Evolutionary conservation across 2,329 filamentous ascomycete species (phyloP), one percentile per base, ranked within the genome.

Genomic region (Pseudocercospora vitis): DNA sequence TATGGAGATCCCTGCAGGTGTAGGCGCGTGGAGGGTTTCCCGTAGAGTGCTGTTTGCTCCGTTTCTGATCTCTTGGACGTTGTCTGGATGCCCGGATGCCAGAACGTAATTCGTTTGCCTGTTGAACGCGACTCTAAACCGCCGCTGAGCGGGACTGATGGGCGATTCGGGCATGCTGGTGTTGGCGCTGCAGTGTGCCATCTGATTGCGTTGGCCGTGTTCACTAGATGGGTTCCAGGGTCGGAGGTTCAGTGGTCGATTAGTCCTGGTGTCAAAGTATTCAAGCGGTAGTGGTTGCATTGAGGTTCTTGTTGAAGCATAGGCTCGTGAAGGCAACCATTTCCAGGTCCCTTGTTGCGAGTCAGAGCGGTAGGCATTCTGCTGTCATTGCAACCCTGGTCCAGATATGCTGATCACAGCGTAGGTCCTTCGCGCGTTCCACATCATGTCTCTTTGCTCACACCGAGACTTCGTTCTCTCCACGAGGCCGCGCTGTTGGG

Each of bases 291-390:
- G 21, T n/a, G 37, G 9, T 42, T 26, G 37, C 37, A 42, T 42
- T 42, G 19, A 21, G 21, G 19, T 8, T 42, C 11, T 19, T 19
- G 16, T 23, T 21, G n/a, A 21, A 21, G 8, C 7, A n/a, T 21
- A 42, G 37, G 19, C 19, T 23, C 3, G 12, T n/a, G 21, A n/a
- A 42, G 21, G 37, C 19, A 42, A 42, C 37, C 16, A 42, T 21
- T 42, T 42, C 37, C 37, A 42, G 37, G 37, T 42, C 37, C 6
- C 19, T 18, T 42, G 18, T 42, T 21, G 37, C 24, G 37, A 42
- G 21, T 42, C 37, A 42, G 37, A 42, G 19, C 24, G 21, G 19
- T 42, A 21, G 37, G 37, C 37, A 42, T 42, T 23, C 11, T 29
- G 37, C 11, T 26, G 37, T 21, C 24, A 8, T 42, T 24, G n/a